phyloP scores from a whole-genome alignment of 805 yeast species.

The Sungouiozyma intestinalis region DNA sequence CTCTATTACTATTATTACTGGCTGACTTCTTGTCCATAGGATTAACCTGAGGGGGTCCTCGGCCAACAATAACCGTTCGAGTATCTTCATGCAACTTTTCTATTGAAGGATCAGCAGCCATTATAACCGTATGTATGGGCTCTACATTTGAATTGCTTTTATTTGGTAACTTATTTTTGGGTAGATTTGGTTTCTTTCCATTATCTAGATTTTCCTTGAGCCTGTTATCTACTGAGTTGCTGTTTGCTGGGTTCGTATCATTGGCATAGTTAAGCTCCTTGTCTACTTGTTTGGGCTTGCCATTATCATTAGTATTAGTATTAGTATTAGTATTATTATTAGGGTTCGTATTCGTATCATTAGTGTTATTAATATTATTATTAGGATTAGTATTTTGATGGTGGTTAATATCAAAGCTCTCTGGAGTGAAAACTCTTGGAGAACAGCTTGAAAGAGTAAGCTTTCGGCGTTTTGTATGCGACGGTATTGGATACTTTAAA shows the following conservation, averaged over 20 bases:
- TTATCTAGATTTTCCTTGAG: slow-evolving; percentile 4
- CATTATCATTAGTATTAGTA: neutral
- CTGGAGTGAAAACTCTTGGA: slow-evolving; percentile 24
- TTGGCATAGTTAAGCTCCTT: neutral
- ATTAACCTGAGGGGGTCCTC: slow-evolving; percentile 3
- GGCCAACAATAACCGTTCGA: slow-evolving; percentile 22
- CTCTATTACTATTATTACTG: neutral
- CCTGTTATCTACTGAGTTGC: slow-evolving; percentile 1
- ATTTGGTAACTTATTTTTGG: slow-evolving; percentile 8
- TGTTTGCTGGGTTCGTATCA: neutral
- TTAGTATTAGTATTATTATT: slow-evolving; percentile 7
- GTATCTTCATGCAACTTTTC: slow-evolving; percentile 24
- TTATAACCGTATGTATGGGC: slow-evolving; percentile 18
- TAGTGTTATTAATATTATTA: neutral
- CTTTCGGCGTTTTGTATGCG: slow-evolving; percentile 28
- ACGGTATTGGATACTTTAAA: slow-evolving; percentile 37
- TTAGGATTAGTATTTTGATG: neutral
- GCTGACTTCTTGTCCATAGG: neutral
- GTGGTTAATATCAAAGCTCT: slow-evolving; percentile 14
- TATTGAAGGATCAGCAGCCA: slow-evolving; percentile 18
- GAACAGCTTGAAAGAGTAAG: slow-evolving; percentile 32
- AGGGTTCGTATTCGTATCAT: slow-evolving; percentile 1
- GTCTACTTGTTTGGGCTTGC: neutral
- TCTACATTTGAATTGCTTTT: slow-evolving; percentile 1
- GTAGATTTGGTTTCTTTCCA: slow-evolving; percentile 5